Evolutionary conservation across 495 filamentous ascomycete species (phyloP), one percentile per base, ranked within the genome.

Genomic region (Bombardia bombarda): DNA sequence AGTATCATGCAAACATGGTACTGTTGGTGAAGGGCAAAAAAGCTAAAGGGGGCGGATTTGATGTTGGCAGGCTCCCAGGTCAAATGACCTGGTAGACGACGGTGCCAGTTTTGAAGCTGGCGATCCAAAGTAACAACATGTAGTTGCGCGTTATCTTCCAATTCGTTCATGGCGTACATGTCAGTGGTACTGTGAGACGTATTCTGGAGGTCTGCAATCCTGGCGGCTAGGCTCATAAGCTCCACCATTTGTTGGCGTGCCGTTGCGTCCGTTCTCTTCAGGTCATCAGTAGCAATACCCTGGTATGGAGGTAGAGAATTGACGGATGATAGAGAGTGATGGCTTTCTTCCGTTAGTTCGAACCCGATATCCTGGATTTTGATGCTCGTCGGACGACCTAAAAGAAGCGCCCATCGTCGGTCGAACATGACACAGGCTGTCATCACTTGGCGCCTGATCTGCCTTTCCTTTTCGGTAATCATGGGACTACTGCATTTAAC

Each of bases 11-110:
- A 65, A 14, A 62, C 57, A 40, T 78, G 67, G 44, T 74, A 77
- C 48, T 75, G 71, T 48, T 73, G 63, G 45, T 75, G 73, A 0
- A 75, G 58, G 5, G 75, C 50, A 48, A 75, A 77, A 51, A 69
- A 75, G 13, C 70, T 67, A 39, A 63, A 55, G 1, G 69, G 73
- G 0, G 73, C 73, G 1, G 60, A 53, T 38, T 69, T 62, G 46
- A 69, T 68, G 50, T 75, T 77, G 20, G 52, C 52, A 3, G 66
- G 66, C 25, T 58, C 68, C 71, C 72, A 77, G 4, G 57, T 47
- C 25, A 77, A 45, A 26, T 61, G 53, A 12, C 63, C 64, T 26
- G 73, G 73, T 7, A 77, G 52, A 9, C 65, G 46, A 16, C 62
- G 62, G 38, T 75, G 73, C 73, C 73, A 77, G 40, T 59, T 66